Conservation (phyloP, 208 protist genomes). For the Acanthamoeba lenticulata region DNA sequence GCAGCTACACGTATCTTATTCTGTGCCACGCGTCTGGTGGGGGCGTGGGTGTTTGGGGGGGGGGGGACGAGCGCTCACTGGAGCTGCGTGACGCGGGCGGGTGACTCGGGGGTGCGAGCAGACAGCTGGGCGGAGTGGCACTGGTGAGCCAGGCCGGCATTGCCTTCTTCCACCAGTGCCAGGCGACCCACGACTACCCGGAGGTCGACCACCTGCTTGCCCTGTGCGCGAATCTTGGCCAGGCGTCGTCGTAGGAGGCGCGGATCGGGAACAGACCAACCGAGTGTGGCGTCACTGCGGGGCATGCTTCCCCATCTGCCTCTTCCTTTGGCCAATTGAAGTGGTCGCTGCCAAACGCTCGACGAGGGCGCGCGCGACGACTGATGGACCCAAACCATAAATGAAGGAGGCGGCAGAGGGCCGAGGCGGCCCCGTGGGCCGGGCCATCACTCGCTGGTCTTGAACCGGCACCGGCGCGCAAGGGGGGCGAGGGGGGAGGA, state of each 20-base stretch:
- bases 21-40: neutral
- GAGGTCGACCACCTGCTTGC: constrained; percentile 1
- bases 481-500: no score
- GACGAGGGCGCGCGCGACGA: no score
- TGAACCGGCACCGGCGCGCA: no score
- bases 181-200: neutral
- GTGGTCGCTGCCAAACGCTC: no score
- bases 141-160: neutral
- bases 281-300: neutral
- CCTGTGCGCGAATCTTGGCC: neutral
- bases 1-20: neutral
- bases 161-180: neutral
- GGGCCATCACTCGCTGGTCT: no score
- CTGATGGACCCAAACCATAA: no score
- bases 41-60: neutral
- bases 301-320: neutral
- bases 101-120: neutral
- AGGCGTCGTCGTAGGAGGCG: neutral
- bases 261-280: neutral
- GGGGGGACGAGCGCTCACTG: no score
- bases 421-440: no score
- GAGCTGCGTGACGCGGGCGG: no score
- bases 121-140: neutral
- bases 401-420: no score
- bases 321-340: neutral